These are phyloP conservation scores for Apiospora malaysiana DNA, from an alignment of 2,329 filamentous ascomycete species.

Conservation along the genomic window DNA sequence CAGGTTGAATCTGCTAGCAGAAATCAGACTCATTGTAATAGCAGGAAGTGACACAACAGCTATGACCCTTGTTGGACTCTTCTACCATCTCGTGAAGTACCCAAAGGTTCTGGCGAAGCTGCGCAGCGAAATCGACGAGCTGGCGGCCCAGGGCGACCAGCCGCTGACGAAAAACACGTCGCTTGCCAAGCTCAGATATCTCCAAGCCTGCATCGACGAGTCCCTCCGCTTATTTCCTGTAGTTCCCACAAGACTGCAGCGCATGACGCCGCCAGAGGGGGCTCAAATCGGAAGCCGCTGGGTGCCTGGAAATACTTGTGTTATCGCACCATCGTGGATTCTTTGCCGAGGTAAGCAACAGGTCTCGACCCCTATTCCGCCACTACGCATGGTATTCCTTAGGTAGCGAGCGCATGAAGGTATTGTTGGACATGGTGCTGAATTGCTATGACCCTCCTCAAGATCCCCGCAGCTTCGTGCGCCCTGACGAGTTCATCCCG, in stretches of 20 bases:
- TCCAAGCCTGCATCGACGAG: conserved; percentile 26
- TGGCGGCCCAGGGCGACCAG: conserved; percentile 19
- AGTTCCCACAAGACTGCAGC: conserved; percentile 19
- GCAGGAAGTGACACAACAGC: conserved; percentile 21
- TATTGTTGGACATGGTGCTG: not conserved
- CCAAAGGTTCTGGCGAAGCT: conserved; percentile 19
- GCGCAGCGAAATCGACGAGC: conserved; percentile 25
- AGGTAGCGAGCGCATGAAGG: not conserved
- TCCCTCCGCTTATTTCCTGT: conserved; percentile 16
- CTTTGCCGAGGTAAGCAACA: not conserved
- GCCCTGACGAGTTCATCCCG: conserved; percentile 34
- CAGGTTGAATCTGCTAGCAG: conserved; percentile 19
- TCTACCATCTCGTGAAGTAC: conserved; percentile 23
- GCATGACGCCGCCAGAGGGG: conserved; percentile 21
- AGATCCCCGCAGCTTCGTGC: conserved; percentile 30
- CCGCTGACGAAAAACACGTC: conserved; percentile 19
- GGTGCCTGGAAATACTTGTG: not conserved
- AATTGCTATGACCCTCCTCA: conserved; percentile 21
- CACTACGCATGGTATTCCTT: not conserved
- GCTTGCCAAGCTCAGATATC: conserved; percentile 19
- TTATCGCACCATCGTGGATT: not conserved
- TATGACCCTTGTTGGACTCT: conserved; percentile 1
- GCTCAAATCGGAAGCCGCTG: conserved; percentile 6
- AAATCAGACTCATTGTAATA: conserved; percentile 6
- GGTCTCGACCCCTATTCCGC: not conserved